Evolutionary conservation across 352 stramenopile species (phyloP), one percentile per base, ranked within the genome.

Genomic region (Hyaloperonospora arabidopsidis): DNA sequence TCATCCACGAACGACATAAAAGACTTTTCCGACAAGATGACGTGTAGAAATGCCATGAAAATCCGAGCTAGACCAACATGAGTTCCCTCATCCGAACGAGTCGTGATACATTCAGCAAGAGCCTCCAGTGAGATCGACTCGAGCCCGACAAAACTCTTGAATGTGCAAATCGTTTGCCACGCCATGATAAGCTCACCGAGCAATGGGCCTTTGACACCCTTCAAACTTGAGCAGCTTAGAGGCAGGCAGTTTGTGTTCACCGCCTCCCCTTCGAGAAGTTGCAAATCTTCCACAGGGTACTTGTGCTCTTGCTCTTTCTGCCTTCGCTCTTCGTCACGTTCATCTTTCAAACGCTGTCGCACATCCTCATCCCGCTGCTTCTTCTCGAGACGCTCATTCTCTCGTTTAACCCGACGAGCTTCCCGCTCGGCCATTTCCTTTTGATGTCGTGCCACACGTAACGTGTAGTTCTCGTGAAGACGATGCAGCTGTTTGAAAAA

Each of bases 401-500:
- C 77, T 32, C 74, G 65, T 39, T 79, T 79, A 18, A 58, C 65
- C 1, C 77, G 72, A n/a, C 80, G 74, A 21, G 73, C 64, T 59
- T 92, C 82, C 32, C 74, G 65, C 7, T 87, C 70, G 1, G 68
- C 73, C 23, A 82, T 64, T 40, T 88, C 74, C 28, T 79, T 80
- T 43, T 80, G 58, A 28, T 74, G 67, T 23, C 76, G 74, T 25
- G 72, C 72, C 62, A 77, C 69, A 45, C 82, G 77, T 25, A 79
- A 54, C 23, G 67, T 72, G 32, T 84, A 80, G 22, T 69, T 86
- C 49, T 90, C 74, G 53, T 81, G 67, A 53, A 90, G 53, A 21
- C 83, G 76, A 38, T 89, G 74, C 15, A 93, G 61, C 41, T 93
- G 79, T 55, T 82, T 87, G 57, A 93, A 90, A 52, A 93, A 93